phyloP scores from a whole-genome alignment of 164 flowering plant genomes.

The Euptelea pleiosperma region DNA sequence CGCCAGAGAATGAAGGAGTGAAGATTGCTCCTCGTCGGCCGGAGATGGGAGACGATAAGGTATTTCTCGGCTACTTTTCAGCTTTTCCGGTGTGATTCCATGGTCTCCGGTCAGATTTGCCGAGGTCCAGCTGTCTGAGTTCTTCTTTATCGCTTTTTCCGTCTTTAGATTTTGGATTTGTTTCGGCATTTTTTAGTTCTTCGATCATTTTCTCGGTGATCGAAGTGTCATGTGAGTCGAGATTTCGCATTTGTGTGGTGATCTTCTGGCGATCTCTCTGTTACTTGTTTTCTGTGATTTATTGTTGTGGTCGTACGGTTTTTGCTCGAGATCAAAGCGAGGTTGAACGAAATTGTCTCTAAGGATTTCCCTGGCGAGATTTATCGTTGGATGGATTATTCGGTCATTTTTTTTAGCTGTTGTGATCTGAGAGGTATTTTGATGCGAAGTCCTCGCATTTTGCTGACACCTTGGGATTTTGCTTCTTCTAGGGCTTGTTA shows the following conservation, averaged over 20 bases:
- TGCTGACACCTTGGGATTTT: not conserved
- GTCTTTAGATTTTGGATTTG: not conserved
- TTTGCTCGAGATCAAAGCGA: not conserved
- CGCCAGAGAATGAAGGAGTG: slow-evolving; percentile 18
- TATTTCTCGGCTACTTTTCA: slow-evolving; percentile 4
- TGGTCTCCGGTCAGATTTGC: slow-evolving; percentile 3
- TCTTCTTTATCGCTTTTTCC: no score
- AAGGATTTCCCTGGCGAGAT: not conserved
- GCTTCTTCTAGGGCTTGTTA: not conserved
- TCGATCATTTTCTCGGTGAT: no score
- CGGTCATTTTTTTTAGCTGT: not conserved
- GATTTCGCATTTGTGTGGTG: not conserved
- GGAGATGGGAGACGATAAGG: slow-evolving; percentile 32
- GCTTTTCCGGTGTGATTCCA: not conserved
- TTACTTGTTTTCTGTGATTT: not conserved
- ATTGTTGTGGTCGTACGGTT: not conserved
- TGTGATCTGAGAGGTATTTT: not conserved
- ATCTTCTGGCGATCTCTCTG: not conserved
- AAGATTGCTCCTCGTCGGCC: slow-evolving; percentile 20
- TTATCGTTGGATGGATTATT: no score
- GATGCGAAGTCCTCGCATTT: not conserved
- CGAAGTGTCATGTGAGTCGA: not conserved
- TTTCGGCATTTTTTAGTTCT: not conserved
- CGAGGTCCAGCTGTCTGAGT: no score
- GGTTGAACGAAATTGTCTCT: not conserved